Evolutionary conservation across 257 asterid genomes (phyloP).

Genomic region (Craterostigma plantagineum): DNA sequence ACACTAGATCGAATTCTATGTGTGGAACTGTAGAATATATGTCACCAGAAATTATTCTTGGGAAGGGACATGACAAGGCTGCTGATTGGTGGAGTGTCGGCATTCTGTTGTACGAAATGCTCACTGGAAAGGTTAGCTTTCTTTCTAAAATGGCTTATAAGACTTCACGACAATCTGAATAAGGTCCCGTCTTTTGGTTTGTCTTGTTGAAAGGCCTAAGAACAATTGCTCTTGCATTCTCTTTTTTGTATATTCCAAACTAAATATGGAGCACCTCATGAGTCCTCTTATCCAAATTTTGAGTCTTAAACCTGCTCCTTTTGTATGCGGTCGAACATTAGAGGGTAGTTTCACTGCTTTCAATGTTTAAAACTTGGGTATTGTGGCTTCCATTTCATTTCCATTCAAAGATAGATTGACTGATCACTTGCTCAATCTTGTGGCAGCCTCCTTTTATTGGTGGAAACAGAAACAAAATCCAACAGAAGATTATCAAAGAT

Average conservation of each 20-base stretch:
- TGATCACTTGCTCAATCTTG: background rate
- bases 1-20: slow-evolving; percentile 37
- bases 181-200: background rate
- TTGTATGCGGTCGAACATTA: too few species aligned
- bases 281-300: too few species aligned
- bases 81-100: slow-evolving; percentile 75
- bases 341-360: too few species aligned
- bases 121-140: slow-evolving; percentile 36
- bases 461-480: slow-evolving; percentile 41
- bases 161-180: background rate
- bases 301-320: too few species aligned
- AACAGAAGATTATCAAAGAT: slow-evolving; percentile 47
- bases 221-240: too few species aligned
- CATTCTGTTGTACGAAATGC: slow-evolving; percentile 39
- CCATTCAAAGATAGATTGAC: background rate
- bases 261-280: too few species aligned
- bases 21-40: slow-evolving; percentile 62
- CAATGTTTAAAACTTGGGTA: too few species aligned
- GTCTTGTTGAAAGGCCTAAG: too few species aligned
- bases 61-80: slow-evolving; percentile 60
- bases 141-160: background rate
- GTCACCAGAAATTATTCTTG: slow-evolving; percentile 55
- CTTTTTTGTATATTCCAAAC: too few species aligned
- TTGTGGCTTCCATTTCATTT: too few species aligned
- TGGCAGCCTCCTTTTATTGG: slow-evolving; percentile 41